A percentile compares a stretch with the other conserved stretches of the same genome.
Evolutionary conservation across 108 stramenopile species (phyloP).

Genomic region (Nitzschia sp.): DNA sequence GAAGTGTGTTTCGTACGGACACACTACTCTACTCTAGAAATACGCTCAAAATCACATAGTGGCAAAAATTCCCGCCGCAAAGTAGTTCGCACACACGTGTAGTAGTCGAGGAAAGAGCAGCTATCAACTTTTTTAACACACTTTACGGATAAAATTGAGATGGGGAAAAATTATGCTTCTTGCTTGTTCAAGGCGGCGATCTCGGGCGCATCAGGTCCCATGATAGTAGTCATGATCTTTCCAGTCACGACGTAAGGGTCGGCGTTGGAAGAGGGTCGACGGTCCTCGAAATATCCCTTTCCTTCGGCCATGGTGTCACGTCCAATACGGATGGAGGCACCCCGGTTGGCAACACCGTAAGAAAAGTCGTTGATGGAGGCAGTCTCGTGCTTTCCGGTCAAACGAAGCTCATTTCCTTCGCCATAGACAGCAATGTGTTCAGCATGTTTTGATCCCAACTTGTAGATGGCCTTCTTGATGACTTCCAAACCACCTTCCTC

Average conservation of each 20-base stretch:
- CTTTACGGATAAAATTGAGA: too few relatives aligned
- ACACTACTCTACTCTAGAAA: too few relatives aligned
- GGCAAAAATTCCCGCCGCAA: too few relatives aligned
- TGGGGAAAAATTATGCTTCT: conserved; percentile 43
- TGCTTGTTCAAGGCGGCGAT: conserved; percentile 61
- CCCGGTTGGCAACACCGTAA: conserved; percentile 98
- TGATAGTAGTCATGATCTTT: conserved; percentile 95
- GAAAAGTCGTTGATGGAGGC: conserved; percentile 91
- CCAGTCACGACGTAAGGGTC: conserved; percentile 98
- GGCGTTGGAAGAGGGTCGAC: conserved; percentile 95
- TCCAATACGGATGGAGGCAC: conserved; percentile 93
- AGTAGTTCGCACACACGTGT: too few relatives aligned
- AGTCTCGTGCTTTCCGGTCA: conserved; percentile 97
- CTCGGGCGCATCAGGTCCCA: conserved; percentile 76
- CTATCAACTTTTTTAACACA: too few relatives aligned
- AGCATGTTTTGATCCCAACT: conserved; percentile 90
- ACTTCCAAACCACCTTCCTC: conserved; percentile 89
- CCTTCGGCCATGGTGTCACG: conserved; percentile 90
- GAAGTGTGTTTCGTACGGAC: too few relatives aligned
- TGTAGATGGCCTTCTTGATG: conserved; percentile 96
- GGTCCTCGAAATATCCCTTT: conserved; percentile 98
- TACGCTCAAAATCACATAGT: too few relatives aligned
- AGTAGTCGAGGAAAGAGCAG: too few relatives aligned
- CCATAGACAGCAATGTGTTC: conserved; percentile 99
- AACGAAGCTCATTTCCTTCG: conserved; percentile 94